Evolutionary conservation across 2,329 filamentous ascomycete genomes (phyloP).

Genomic region (Colletotrichum sp.): DNA sequence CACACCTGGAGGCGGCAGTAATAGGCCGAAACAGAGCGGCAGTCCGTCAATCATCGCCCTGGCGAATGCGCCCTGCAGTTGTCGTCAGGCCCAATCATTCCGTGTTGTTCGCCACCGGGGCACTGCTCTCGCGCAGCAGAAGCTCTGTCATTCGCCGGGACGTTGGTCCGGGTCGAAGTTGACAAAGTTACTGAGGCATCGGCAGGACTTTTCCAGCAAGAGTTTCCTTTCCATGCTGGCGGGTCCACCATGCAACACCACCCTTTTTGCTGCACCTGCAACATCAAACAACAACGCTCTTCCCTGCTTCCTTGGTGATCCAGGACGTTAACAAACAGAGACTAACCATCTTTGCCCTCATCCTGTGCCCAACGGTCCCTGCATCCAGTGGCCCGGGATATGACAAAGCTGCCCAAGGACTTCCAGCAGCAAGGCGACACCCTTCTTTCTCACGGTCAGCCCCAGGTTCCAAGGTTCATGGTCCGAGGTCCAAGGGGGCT

Average conservation of each 20-base stretch:
- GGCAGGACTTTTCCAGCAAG: not conserved
- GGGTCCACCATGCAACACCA: not conserved
- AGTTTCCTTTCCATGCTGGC: not conserved
- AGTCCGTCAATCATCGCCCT: constrained; percentile 16
- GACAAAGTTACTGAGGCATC: not conserved
- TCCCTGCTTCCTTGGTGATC: constrained; percentile 12
- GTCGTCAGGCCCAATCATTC: constrained; percentile 1
- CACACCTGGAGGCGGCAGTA: not conserved
- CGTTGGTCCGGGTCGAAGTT: not conserved
- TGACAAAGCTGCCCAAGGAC: constrained; percentile 16
- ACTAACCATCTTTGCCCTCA: not conserved
- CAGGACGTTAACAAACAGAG: not conserved
- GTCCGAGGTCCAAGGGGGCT: not conserved
- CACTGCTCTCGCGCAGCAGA: not conserved
- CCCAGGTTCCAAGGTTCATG: not conserved
- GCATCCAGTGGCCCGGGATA: not conserved
- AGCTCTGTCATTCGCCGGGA: not conserved
- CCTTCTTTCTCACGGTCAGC: not conserved
- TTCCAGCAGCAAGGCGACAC: not conserved
- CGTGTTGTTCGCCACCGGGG: constrained; percentile 3
- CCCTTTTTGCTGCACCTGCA: not conserved
- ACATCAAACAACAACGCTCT: constrained; percentile 5
- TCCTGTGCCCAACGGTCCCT: constrained; percentile 10
- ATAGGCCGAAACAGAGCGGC: not conserved
- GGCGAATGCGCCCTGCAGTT: constrained; percentile 3